These are phyloP conservation scores for Alternaria sp. DNA, from an alignment of 2,329 filamentous ascomycete species.

Conservation along the genomic window DNA sequence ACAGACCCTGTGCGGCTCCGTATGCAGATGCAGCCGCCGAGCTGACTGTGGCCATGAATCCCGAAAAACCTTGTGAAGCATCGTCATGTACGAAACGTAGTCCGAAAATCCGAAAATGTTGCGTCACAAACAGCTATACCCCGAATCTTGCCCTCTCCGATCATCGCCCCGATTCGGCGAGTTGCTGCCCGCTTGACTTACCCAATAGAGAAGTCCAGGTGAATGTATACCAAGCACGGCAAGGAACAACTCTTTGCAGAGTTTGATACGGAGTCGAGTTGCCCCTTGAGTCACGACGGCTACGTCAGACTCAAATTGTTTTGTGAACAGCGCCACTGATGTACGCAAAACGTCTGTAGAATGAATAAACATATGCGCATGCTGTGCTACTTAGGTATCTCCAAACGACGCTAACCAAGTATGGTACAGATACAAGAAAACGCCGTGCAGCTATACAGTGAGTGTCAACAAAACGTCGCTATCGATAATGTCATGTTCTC, in stretches of 20 bases:
- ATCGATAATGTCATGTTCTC: conserved; percentile 14
- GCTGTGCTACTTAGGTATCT: conserved; percentile 24
- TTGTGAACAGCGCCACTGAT: not conserved
- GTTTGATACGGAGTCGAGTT: not conserved
- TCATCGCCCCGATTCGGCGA: conserved; percentile 12
- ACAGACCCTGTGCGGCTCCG: not conserved
- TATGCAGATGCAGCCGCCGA: not conserved
- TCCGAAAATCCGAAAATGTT: conserved; percentile 1
- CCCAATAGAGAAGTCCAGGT: conserved; percentile 14
- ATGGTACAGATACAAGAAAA: conserved; percentile 19
- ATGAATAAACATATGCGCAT: conserved; percentile 8
- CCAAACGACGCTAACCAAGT: conserved; percentile 16
- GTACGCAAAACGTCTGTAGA: not conserved
- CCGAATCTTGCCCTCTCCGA: conserved; percentile 13
- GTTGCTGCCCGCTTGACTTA: conserved; percentile 24
- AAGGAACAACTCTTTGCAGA: conserved; percentile 5
- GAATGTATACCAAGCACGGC: conserved; percentile 3
- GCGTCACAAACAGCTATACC: conserved; percentile 1
- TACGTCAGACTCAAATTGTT: not conserved
- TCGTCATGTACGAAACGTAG: not conserved
- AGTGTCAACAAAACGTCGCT: conserved; percentile 16
- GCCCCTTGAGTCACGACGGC: conserved; percentile 2
- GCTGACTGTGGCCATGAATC: not conserved
- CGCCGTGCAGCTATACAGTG: conserved; percentile 13
- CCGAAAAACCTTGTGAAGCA: not conserved